Base-by-base conservation (phyloP, 2,329 filamentous ascomycete species). In the Macroventuria anomochaeta region DNA sequence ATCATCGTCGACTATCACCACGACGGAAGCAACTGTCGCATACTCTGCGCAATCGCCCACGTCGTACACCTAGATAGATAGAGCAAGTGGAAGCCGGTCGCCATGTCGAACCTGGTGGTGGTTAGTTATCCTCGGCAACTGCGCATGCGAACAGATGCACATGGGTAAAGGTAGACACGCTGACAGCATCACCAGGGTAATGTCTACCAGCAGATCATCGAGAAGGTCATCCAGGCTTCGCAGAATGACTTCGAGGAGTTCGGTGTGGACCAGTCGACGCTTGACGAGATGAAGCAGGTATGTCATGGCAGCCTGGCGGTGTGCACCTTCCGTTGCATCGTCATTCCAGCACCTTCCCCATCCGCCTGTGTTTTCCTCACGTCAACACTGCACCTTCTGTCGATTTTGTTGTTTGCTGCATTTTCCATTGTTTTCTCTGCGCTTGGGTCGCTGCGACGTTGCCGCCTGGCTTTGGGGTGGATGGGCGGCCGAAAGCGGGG, bases 161-260 rank as follows among this genome's bases (percentile, higher is more conserved):
- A 13, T 46, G 51, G 46, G 51, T 53, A 48, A 53, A 57, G 50
- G 58, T 46, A 59, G 50, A 42, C 51, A 49, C 59, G 67, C 72
- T 73, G 58, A 74, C 69, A 59, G 64, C 65, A 54, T 66, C 60
- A 34, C 15, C 42, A 74, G 80, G 95, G 95, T 69, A 79, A 80
- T 63, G 88, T 97, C 70, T 99, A 97, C 77, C 82, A 87, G 76
- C 91, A 95, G 79, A 92, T 99, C 73, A 91, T 97, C 76, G 88
- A 93, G 67, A 89, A 90, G 68, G 79, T 81, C 56, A 73, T 80
- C 55, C 63, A 68, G 42, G 72, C 74, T 64, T 97, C 93, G 70
- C 85, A 90, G 71, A 90, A 93, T 71, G 95, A 97, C 77, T 97
- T 99, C 74, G 95, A 99, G 76, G 95, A 99, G 79, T 91, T 89